Base-by-base conservation (phyloP, 108 stramenopile genomes). In the Cylindrotheca fusiformis region DNA sequence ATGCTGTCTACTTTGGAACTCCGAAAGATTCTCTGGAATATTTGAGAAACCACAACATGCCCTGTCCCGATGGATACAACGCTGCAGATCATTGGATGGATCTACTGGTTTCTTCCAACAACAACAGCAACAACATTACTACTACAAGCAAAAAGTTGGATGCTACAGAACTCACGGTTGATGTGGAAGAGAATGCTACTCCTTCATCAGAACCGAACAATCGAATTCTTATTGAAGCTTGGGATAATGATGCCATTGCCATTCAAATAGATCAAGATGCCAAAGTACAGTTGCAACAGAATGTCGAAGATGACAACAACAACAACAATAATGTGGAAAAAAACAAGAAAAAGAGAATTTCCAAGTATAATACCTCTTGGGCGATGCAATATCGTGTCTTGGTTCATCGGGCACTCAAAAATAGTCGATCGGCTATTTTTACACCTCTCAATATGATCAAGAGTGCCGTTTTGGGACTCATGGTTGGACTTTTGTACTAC, bases 61-160 rank as follows among this genome's bases (percentile, higher is more conserved):
- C 67, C 19, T 85, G 80, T 55, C 84, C 88, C 4, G 62, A 68
- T 50, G 84, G 88, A 19, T 89, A 89, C 66, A 89, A 89, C 70
- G 81, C 83, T 23, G 82, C 88, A 12, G 84, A 89, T 76, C 88
- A 89, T 60, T 81, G 82, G 72, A 89, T 86, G 88, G 88, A 89
- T 71, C 56, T 86, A 55, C 51, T 86, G 62, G 84, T 89, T 0
- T 26, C 21, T 10, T 55, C 54, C 10, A 24, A 26, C 21, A 55
- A 27, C 17, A 6, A 18, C 3, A 55, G 22, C 24, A 55, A 12
- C 54, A 19, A 5, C 12, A n/a, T 22, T 19, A 51, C 17, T 19
- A n/a, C 17, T 6, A 51, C 20, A 22, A 17, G 12, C 27, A 55
- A 3, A 2, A 17, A 14, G 6, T n/a, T 4, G 6, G 57, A 58